A percentile compares a stretch with the other conserved stretches of the same genome.
phyloP scores from a whole-genome alignment of 1,284 basidiomycete genomes.

The Neonothopanus nambi region DNA sequence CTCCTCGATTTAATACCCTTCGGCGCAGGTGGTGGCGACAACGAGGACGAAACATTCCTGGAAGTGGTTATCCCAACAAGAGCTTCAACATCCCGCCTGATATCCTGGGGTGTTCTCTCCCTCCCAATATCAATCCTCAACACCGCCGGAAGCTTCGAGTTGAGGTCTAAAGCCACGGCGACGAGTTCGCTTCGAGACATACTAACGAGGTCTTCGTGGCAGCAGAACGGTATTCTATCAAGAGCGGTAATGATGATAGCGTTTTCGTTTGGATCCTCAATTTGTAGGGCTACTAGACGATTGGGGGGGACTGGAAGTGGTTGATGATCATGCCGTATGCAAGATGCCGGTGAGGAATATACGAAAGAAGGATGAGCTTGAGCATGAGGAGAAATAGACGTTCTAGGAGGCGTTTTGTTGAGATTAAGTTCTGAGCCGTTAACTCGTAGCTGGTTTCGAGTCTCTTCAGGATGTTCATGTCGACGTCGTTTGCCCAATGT shows the following conservation, averaged over 20 bases:
- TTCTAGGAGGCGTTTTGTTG: constrained; percentile 1
- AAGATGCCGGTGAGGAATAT: not conserved
- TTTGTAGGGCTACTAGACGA: constrained; percentile 54
- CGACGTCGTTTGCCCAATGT: constrained; percentile 21
- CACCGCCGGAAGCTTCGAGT: constrained; percentile 45
- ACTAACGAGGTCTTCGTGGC: constrained; percentile 58
- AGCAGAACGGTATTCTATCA: constrained; percentile 53
- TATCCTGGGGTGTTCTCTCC: constrained; percentile 34
- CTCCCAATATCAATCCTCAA: constrained; percentile 43
- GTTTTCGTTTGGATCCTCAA: constrained; percentile 47
- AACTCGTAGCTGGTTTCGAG: too few species aligned
- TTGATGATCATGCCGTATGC: not conserved
- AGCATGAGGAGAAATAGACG: too few species aligned
- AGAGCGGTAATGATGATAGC: constrained; percentile 59
- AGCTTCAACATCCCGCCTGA: constrained; percentile 49
- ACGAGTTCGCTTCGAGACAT: constrained; percentile 51
- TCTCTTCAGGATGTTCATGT: too few species aligned
- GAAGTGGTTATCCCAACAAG: constrained; percentile 47
- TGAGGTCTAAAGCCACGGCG: constrained; percentile 45
- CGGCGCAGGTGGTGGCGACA: constrained; percentile 30
- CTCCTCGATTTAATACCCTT: constrained; percentile 16
- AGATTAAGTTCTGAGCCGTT: constrained; percentile 3
- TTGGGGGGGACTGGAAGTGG: constrained; percentile 2
- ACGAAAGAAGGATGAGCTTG: too few species aligned
- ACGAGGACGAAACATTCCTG: constrained; percentile 25